These are phyloP conservation scores for Capronia coronata DNA, from an alignment of 2,329 filamentous ascomycete genomes.

Conservation along the genomic window DNA sequence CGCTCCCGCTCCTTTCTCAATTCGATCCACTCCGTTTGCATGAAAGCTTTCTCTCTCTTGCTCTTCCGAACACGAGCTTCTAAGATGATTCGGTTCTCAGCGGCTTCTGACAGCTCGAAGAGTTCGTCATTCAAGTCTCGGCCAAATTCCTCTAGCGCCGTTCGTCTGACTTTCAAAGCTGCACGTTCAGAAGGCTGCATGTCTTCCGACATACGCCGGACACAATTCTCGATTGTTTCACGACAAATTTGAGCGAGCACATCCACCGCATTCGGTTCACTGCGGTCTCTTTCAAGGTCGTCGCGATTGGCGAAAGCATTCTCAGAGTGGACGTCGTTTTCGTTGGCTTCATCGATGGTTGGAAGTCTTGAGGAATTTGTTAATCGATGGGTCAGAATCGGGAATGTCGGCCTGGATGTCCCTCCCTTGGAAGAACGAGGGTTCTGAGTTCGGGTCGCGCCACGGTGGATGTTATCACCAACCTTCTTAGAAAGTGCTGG, in stretches of 20 bases:
- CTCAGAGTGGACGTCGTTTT: conserved; percentile 22
- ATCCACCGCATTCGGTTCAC: conserved; percentile 47
- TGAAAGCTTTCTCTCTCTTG: conserved; percentile 40
- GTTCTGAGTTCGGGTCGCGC: conserved; percentile 2
- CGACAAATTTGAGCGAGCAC: conserved; percentile 47
- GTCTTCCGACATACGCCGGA: conserved; percentile 42
- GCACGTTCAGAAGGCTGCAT: conserved; percentile 1
- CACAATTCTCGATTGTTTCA: conserved; percentile 43
- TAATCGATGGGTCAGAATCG: conserved; percentile 32
- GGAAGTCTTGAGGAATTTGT: conserved; percentile 25
- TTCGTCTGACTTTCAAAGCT: conserved; percentile 39
- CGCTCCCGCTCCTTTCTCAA: conserved; percentile 46
- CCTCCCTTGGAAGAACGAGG: neutral
- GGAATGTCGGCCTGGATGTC: conserved; percentile 25
- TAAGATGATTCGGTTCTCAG: conserved; percentile 46
- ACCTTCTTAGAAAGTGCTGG: conserved; percentile 16
- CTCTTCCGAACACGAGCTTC: conserved; percentile 41
- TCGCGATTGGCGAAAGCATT: conserved; percentile 10
- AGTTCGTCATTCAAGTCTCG: conserved; percentile 45
- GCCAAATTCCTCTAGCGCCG: conserved; percentile 44
- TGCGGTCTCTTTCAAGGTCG: conserved; percentile 32
- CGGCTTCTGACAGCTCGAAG: conserved; percentile 47
- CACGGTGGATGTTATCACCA: conserved; percentile 9
- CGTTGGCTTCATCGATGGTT: conserved; percentile 23
- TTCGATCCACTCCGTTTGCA: conserved; percentile 44